Evolutionary conservation across 148 eudicot genomes (phyloP).

Genomic region (Arctostaphylos glauca): DNA sequence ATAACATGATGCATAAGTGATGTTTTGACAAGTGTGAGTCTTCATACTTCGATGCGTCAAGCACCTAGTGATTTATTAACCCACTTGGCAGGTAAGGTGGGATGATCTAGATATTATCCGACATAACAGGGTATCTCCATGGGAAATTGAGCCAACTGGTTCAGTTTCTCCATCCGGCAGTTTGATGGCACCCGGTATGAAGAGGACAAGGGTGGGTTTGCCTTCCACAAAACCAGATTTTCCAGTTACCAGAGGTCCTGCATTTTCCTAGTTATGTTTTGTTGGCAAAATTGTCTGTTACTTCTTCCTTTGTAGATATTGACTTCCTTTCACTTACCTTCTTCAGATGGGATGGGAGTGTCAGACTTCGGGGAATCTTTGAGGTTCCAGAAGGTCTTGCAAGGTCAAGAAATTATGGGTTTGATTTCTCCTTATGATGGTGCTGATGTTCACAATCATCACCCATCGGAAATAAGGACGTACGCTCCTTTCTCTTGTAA

Average conservation of each 20-base stretch:
- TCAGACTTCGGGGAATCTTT: constrained; percentile 79
- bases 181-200: constrained; percentile 52
- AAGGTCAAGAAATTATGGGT: constrained; percentile 99
- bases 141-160: constrained; percentile 88
- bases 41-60: background rate
- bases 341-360: constrained; percentile 62
- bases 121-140: constrained; percentile 90
- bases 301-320: background rate
- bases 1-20: background rate
- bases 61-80: background rate
- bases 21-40: background rate
- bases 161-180: constrained; percentile 57
- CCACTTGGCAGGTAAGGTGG: constrained; percentile 82
- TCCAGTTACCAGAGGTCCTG: constrained; percentile 56
- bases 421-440: constrained; percentile 42
- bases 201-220: constrained; percentile 71
- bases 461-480: constrained; percentile 42
- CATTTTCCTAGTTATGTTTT: background rate
- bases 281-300: background rate
- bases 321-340: background rate
- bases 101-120: constrained; percentile 69
- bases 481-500: constrained; percentile 27
- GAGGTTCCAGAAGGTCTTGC: constrained; percentile 99
- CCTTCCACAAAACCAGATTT: constrained; percentile 58
- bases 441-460: constrained; percentile 44